These are phyloP conservation scores for Penicillium lagena DNA, from an alignment of 495 filamentous ascomycete genomes.

Conservation along the genomic window DNA sequence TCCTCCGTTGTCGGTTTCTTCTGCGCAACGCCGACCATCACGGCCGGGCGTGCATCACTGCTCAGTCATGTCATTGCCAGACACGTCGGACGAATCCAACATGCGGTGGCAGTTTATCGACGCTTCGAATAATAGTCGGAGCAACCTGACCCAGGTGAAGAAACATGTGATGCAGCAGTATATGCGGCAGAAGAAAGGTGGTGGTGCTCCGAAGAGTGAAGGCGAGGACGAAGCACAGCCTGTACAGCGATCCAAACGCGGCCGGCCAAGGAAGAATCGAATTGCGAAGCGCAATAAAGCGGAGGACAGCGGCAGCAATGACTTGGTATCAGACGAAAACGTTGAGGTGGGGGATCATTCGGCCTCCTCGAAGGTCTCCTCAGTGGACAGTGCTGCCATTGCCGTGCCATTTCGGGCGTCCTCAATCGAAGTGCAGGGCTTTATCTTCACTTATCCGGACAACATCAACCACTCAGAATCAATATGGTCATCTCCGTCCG, in stretches of 20 bases:
- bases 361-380: neutral
- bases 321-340: conserved; percentile 1
- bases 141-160: conserved; percentile 37
- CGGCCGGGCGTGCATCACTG: too few species aligned
- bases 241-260: conserved; percentile 7
- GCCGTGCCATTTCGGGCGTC: conserved; percentile 2
- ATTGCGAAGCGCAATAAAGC: conserved; percentile 1
- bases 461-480: neutral
- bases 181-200: conserved; percentile 34
- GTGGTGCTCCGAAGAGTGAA: conserved; percentile 13
- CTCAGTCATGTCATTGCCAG: too few species aligned
- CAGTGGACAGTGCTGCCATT: neutral
- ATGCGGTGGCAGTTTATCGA: conserved; percentile 40
- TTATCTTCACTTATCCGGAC: neutral
- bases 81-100: conserved; percentile 3
- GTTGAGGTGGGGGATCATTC: neutral
- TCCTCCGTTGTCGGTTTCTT: too few species aligned
- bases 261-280: conserved; percentile 13
- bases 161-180: conserved; percentile 44
- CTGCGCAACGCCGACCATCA: too few species aligned
- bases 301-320: neutral
- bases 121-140: conserved; percentile 29
- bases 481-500: conserved; percentile 10
- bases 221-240: conserved; percentile 7
- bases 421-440: neutral